These are phyloP conservation scores for Apiotrichum gamsii DNA, from an alignment of 1,284 basidiomycete genomes.

Conservation along the genomic window DNA sequence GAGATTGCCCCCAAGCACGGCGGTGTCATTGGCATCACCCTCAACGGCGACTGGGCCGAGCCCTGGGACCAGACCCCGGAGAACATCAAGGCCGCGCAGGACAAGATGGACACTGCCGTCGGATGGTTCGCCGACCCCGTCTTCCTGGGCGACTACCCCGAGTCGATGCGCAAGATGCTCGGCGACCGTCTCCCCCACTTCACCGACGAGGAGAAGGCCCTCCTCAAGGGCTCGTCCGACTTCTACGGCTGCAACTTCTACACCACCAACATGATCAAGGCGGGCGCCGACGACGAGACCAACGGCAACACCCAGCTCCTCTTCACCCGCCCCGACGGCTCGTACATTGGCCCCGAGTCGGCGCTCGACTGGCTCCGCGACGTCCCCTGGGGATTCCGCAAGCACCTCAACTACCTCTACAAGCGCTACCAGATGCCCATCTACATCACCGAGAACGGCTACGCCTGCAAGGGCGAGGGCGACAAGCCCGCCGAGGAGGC, in stretches of 20 bases:
- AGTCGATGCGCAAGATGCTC: slow-evolving; percentile 57
- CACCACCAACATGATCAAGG: slow-evolving; percentile 61
- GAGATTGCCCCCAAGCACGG: slow-evolving; percentile 51
- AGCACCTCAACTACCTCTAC: slow-evolving; percentile 63
- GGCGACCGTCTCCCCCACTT: slow-evolving; percentile 62
- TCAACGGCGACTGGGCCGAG: slow-evolving; percentile 65
- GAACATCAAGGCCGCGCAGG: slow-evolving; percentile 60
- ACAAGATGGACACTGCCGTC: slow-evolving; percentile 60
- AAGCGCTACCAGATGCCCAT: slow-evolving; percentile 63
- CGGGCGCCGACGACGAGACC: slow-evolving; percentile 51
- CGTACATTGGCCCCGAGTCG: slow-evolving; percentile 61
- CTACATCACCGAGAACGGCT: slow-evolving; percentile 67
- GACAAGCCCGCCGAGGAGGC: slow-evolving; percentile 54
- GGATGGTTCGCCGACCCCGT: slow-evolving; percentile 57
- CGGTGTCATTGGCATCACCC: slow-evolving; percentile 62
- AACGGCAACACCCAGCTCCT: slow-evolving; percentile 53
- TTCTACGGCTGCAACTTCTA: slow-evolving; percentile 52
- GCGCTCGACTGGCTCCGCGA: slow-evolving; percentile 37
- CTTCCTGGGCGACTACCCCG: slow-evolving; percentile 65
- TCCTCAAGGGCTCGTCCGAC: slow-evolving; percentile 53
- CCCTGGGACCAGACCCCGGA: slow-evolving; percentile 61
- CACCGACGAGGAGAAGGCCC: slow-evolving; percentile 55
- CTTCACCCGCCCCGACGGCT: slow-evolving; percentile 51
- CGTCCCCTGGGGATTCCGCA: slow-evolving; percentile 39
- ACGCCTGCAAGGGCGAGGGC: slow-evolving; percentile 63